Conservation (phyloP, 139 green algal species). For the Spirogloea muscicola region DNA sequence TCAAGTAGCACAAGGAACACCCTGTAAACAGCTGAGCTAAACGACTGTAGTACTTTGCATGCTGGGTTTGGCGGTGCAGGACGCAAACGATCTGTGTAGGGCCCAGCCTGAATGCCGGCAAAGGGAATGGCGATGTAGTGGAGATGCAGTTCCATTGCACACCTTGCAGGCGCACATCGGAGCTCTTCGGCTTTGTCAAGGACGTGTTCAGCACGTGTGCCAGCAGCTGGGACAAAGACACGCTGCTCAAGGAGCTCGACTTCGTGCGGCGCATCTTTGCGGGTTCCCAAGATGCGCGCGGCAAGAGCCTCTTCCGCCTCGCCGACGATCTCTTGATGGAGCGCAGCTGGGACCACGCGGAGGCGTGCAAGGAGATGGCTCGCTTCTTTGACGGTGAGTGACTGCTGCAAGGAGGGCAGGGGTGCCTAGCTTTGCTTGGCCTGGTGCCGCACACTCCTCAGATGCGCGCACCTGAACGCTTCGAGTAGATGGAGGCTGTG, state of each 20-base stretch:
- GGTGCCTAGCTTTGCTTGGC: too few relatives aligned
- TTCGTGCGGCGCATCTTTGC: slow-evolving; percentile 30
- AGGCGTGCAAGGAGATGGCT: slow-evolving; percentile 15
- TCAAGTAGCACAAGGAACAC: too few relatives aligned
- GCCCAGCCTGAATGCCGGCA: too few relatives aligned
- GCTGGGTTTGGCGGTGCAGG: too few relatives aligned
- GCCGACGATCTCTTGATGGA: slow-evolving; percentile 3
- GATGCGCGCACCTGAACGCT: too few relatives aligned
- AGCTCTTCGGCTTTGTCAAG: slow-evolving; percentile 44
- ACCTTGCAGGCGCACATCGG: slow-evolving; percentile 21
- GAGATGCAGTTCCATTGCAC: slow-evolving; percentile 24
- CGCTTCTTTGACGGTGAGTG: slow-evolving; percentile 30
- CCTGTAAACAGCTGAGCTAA: too few relatives aligned
- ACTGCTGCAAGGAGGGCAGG: too few relatives aligned
- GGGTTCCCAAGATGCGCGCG: not conserved
- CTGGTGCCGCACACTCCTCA: too few relatives aligned
- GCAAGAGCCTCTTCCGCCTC: slow-evolving; percentile 8
- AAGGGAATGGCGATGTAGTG: too few relatives aligned
- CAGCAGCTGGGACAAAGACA: slow-evolving; percentile 14
- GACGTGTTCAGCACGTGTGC: slow-evolving; percentile 38
- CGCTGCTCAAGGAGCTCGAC: slow-evolving; percentile 18
- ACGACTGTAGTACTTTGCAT: too few relatives aligned
- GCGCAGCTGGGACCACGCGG: not conserved
- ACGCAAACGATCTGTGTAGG: too few relatives aligned
- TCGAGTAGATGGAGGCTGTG: too few relatives aligned